Evolutionary conservation across 352 stramenopile genomes (phyloP).

Genomic region (Phytopythium vexans): DNA sequence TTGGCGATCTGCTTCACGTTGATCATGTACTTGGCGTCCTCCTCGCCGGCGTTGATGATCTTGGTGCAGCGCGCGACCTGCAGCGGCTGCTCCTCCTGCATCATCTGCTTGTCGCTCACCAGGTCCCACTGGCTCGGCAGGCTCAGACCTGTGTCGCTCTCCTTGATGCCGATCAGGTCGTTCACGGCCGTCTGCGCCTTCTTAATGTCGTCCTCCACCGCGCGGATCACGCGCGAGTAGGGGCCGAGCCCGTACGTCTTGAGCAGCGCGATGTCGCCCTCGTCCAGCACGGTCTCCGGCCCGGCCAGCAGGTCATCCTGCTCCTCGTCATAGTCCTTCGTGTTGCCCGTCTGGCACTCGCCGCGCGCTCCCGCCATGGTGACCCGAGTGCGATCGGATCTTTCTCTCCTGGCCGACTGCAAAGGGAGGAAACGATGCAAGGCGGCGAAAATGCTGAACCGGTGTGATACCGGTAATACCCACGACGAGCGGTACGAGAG

Average conservation of each 20-base stretch:
- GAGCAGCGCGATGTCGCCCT: slow-evolving; percentile 97
- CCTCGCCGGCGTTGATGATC: slow-evolving; percentile 92
- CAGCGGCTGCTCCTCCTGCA: slow-evolving; percentile 97
- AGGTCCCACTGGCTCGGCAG: slow-evolving; percentile 99
- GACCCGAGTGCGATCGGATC: too few species aligned
- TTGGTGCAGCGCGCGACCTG: slow-evolving; percentile 97
- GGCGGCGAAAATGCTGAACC: too few species aligned
- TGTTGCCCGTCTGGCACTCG: slow-evolving; percentile 96
- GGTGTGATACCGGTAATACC: too few species aligned
- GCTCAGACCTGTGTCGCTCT: slow-evolving; percentile 98
- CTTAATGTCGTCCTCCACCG: slow-evolving; percentile 99
- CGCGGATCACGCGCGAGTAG: slow-evolving; percentile 96
- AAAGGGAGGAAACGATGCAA: too few species aligned
- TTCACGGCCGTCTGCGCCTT: slow-evolving; percentile 93
- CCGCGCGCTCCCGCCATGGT: slow-evolving; percentile 38
- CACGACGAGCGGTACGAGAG: too few species aligned
- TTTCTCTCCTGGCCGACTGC: too few species aligned
- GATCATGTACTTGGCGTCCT: slow-evolving; percentile 99
- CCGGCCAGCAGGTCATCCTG: slow-evolving; percentile 82
- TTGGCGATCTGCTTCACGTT: slow-evolving; percentile 99
- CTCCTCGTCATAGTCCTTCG: slow-evolving; percentile 94
- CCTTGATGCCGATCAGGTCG: slow-evolving; percentile 96
- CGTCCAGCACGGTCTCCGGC: slow-evolving; percentile 82
- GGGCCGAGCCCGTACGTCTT: slow-evolving; percentile 98
- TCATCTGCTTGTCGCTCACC: slow-evolving; percentile 99